Conservation (phyloP, 2,329 filamentous ascomycete genomes). For the Fusarium sp. region DNA sequence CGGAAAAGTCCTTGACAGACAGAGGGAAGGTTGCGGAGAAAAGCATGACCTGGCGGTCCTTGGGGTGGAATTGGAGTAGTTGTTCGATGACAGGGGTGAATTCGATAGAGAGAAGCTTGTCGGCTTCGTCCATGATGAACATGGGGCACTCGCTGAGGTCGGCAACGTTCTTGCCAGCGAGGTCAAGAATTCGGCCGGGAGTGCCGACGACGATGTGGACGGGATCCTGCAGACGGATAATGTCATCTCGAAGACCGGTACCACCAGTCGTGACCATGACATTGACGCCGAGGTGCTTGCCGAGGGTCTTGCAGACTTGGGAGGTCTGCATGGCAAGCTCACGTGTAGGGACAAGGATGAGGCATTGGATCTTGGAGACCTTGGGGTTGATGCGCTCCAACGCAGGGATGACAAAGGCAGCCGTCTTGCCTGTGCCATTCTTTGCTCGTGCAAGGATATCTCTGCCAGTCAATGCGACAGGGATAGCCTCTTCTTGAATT, state of each 20-base stretch:
- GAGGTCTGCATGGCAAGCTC: slow-evolving; percentile 98
- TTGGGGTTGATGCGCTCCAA: slow-evolving; percentile 97
- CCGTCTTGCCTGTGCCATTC: slow-evolving; percentile 98
- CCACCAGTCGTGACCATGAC: slow-evolving; percentile 99
- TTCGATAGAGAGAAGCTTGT: slow-evolving; percentile 95
- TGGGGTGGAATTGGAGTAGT: slow-evolving; percentile 91
- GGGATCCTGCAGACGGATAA: slow-evolving; percentile 89
- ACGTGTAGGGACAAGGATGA: slow-evolving; percentile 95
- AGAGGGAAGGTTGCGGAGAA: slow-evolving; percentile 98
- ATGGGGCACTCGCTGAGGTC: slow-evolving; percentile 96
- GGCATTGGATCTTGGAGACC: slow-evolving; percentile 92
- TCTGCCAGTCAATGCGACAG: slow-evolving; percentile 91
- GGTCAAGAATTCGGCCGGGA: slow-evolving; percentile 92
- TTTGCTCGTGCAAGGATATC: slow-evolving; percentile 97
- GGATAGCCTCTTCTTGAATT: slow-evolving; percentile 99
- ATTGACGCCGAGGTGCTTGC: slow-evolving; percentile 95
- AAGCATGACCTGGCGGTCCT: slow-evolving; percentile 98
- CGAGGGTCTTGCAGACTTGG: slow-evolving; percentile 97
- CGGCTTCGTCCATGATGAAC: slow-evolving; percentile 99
- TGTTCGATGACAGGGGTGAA: slow-evolving; percentile 99
- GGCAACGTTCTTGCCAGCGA: slow-evolving; percentile 95
- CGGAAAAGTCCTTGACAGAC: slow-evolving; percentile 96
- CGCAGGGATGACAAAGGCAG: slow-evolving; percentile 94
- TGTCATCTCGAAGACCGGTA: slow-evolving; percentile 93
- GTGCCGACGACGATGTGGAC: slow-evolving; percentile 99